A percentile compares a stretch with the other conserved stretches of the same genome.
Evolutionary conservation across 345 rosid species (phyloP).

Genomic region (Psidium friedrichsthalianum): DNA sequence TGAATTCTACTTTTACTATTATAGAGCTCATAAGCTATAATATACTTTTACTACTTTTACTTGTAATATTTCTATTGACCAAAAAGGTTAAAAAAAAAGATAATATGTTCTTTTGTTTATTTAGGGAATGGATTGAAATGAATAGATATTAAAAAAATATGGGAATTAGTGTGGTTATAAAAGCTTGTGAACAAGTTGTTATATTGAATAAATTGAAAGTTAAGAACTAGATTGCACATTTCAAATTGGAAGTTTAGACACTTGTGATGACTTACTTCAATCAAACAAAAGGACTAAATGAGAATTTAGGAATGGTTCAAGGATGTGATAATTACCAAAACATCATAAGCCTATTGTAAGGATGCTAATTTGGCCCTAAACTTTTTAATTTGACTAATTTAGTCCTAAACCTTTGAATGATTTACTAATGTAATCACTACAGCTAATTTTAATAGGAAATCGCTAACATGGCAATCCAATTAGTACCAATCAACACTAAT

Average conservation of each 20-base stretch:
- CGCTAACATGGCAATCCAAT: fast-evolving
- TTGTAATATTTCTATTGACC: neutral
- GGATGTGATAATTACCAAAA: neutral
- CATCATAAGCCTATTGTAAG: too few relatives aligned
- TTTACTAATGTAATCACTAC: too few relatives aligned
- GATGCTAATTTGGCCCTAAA: too few relatives aligned
- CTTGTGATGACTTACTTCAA: neutral
- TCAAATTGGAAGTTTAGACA: neutral
- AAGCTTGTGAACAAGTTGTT: neutral
- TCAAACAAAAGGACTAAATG: neutral
- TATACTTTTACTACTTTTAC: neutral
- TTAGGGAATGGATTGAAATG: neutral
- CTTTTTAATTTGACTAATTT: too few relatives aligned
- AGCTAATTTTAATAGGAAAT: too few relatives aligned
- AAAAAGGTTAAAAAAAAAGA: neutral
- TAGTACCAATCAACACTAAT: too few relatives aligned
- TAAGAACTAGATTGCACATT: neutral
- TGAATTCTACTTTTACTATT: neutral
- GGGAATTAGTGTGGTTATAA: neutral
- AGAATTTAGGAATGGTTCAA: neutral
- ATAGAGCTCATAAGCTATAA: neutral
- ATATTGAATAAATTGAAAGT: neutral
- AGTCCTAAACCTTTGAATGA: too few relatives aligned
- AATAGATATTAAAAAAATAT: neutral
- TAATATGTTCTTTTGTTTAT: neutral